A percentile compares a stretch with the other conserved stretches of the same genome.
These are phyloP conservation scores for Sonneratia alba DNA, from an alignment of 345 rosid species.

Conservation along the genomic window DNA sequence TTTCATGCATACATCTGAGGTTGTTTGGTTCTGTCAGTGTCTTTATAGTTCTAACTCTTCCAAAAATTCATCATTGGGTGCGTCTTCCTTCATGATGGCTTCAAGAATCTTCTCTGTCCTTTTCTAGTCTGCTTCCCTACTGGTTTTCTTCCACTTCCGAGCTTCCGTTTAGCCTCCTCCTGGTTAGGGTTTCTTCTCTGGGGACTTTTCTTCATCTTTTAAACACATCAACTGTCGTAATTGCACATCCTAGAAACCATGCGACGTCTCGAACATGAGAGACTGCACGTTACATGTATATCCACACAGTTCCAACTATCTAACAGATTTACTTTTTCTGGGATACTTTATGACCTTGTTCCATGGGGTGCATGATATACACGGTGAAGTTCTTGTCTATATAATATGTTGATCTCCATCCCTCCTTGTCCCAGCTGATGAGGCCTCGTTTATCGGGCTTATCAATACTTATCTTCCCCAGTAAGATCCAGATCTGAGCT, in stretches of 20 bases:
- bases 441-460: background rate
- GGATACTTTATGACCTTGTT: background rate
- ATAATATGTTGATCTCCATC: background rate
- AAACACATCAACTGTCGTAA: background rate
- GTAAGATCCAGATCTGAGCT: background rate
- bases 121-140: conserved; percentile 21
- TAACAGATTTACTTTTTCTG: background rate
- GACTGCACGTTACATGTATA: background rate
- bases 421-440: background rate
- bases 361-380: background rate
- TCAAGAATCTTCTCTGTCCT: conserved; percentile 35
- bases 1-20: conserved; percentile 13
- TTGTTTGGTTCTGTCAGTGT: conserved; percentile 20
- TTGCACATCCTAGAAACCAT: background rate
- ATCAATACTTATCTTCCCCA: background rate
- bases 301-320: too few relatives aligned
- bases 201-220: too few relatives aligned
- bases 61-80: conserved; percentile 9
- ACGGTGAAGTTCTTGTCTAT: background rate
- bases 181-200: background rate
- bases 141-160: conserved; percentile 7
- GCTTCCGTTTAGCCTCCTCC: background rate
- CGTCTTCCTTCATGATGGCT: conserved; percentile 27
- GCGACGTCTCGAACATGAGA: too few relatives aligned
- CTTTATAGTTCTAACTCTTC: conserved; percentile 21